Evolutionary conservation across 2,329 filamentous ascomycete species (phyloP).

Genomic region (Calonectria pseudoturangicola): DNA sequence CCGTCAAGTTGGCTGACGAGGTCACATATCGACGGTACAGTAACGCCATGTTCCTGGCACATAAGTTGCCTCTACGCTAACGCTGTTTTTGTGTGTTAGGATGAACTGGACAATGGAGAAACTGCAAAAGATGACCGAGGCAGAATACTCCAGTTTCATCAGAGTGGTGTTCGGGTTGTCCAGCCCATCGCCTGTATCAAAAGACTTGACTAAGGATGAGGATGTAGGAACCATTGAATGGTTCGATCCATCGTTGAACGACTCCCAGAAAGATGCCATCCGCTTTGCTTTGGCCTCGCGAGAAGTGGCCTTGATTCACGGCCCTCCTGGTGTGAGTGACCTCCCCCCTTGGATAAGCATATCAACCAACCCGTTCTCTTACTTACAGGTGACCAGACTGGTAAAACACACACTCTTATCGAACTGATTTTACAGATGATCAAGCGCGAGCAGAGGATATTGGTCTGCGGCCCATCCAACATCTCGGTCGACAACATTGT

Average conservation of each 20-base stretch:
- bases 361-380: not conserved
- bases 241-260: constrained; percentile 78
- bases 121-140: constrained; percentile 74
- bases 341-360: not conserved
- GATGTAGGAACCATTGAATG: constrained; percentile 71
- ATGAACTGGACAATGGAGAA: constrained; percentile 79
- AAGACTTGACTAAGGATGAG: constrained; percentile 64
- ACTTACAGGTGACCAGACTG: constrained; percentile 74
- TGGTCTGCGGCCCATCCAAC: constrained; percentile 98
- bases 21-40: constrained; percentile 76
- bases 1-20: constrained; percentile 81
- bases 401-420: constrained; percentile 97
- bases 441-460: constrained; percentile 81
- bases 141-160: constrained; percentile 76
- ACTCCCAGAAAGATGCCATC: constrained; percentile 81
- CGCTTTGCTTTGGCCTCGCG: constrained; percentile 88
- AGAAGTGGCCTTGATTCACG: constrained; percentile 93
- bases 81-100: constrained; percentile 56
- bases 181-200: constrained; percentile 69
- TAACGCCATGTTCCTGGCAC: not conserved
- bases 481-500: constrained; percentile 99
- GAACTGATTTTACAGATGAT: constrained; percentile 95
- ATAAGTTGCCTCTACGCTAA: not conserved
- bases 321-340: constrained; percentile 84
- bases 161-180: constrained; percentile 78